These are phyloP conservation scores for Chlorella sp. DNA, from an alignment of 139 green algal genomes.

Conservation along the genomic window DNA sequence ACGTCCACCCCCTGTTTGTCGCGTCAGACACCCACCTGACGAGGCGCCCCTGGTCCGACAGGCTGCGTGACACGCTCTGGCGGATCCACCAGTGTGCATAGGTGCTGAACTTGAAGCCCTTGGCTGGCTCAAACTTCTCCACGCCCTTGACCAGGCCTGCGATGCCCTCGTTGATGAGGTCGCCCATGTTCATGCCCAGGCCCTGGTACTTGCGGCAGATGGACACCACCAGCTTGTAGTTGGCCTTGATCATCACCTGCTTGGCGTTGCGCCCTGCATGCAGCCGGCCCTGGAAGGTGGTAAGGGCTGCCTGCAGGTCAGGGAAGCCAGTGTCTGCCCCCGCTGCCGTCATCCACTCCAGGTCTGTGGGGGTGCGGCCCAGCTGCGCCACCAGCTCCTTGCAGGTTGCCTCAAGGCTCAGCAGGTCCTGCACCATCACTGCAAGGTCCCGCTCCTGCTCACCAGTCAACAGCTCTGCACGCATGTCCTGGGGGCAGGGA, in stretches of 20 bases:
- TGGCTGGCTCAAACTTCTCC: constrained; percentile 85
- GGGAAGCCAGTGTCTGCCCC: too few relatives aligned
- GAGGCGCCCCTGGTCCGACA: constrained; percentile 56
- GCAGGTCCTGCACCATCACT: constrained; percentile 56
- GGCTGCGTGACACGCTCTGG: constrained; percentile 60
- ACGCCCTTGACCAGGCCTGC: constrained; percentile 73
- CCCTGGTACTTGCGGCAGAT: constrained; percentile 80
- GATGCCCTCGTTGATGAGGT: constrained; percentile 79
- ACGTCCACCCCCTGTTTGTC: neutral
- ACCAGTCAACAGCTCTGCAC: neutral
- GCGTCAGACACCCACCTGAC: constrained; percentile 32
- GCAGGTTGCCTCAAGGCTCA: constrained; percentile 50
- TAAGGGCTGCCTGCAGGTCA: neutral
- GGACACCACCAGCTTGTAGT: constrained; percentile 89
- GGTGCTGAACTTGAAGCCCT: constrained; percentile 93
- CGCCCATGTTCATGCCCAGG: constrained; percentile 29
- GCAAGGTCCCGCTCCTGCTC: constrained; percentile 72
- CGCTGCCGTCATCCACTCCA: constrained; percentile 50
- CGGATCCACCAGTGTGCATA: constrained; percentile 98
- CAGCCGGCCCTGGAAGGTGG: constrained; percentile 24
- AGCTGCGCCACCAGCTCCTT: constrained; percentile 22
- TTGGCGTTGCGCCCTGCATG: constrained; percentile 53
- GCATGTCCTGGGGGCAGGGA: too few relatives aligned
- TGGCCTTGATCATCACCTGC: constrained; percentile 80
- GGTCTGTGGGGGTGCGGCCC: constrained; percentile 31